Evolutionary conservation across 306 rosid species (phyloP).

Genomic region (Oemleria cerasiformis): DNA sequence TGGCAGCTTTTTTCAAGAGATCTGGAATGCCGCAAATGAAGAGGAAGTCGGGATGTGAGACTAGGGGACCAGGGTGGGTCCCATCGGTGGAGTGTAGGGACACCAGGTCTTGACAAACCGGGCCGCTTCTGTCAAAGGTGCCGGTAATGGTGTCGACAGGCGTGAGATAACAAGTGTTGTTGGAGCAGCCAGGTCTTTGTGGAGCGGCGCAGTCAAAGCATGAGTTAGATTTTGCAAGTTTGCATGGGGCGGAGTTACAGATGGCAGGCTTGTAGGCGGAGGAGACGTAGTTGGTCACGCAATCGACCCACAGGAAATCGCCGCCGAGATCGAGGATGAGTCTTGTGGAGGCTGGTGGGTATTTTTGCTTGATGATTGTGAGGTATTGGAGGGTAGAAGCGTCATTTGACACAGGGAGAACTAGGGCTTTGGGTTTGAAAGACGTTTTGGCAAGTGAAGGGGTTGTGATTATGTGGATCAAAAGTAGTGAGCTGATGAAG

Average conservation of each 20-base stretch:
- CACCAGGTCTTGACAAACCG: conserved; percentile 39
- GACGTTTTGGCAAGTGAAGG: conserved; percentile 34
- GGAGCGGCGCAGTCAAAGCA: conserved; percentile 3
- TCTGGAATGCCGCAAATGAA: conserved; percentile 42
- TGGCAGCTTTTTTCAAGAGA: conserved; percentile 13
- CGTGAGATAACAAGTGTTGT: conserved; percentile 25
- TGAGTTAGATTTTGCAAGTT: conserved; percentile 11
- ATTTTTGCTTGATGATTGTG: conserved; percentile 42
- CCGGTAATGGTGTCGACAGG: conserved; percentile 35
- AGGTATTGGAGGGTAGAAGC: conserved; percentile 41
- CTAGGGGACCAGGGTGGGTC: conserved; percentile 24
- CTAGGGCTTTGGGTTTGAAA: conserved; percentile 51
- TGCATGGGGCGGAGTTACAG: conserved; percentile 46
- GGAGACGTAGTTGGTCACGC: conserved; percentile 32
- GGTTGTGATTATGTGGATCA: conserved; percentile 6
- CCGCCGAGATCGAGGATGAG: conserved; percentile 54
- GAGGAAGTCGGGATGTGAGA: conserved; percentile 40
- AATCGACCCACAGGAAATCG: conserved; percentile 50
- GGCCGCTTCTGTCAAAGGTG: conserved; percentile 30
- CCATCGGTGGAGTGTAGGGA: conserved; percentile 51
- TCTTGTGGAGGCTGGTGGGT: conserved; percentile 44
- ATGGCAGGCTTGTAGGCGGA: conserved; percentile 34
- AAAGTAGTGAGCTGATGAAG: conserved; percentile 9
- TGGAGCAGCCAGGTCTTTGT: conserved; percentile 31
- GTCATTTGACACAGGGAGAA: conserved; percentile 47